Evolutionary conservation across 352 stramenopile genomes (phyloP), one percentile per base, ranked within the genome.

Genomic region (Phytophthora constricta): DNA sequence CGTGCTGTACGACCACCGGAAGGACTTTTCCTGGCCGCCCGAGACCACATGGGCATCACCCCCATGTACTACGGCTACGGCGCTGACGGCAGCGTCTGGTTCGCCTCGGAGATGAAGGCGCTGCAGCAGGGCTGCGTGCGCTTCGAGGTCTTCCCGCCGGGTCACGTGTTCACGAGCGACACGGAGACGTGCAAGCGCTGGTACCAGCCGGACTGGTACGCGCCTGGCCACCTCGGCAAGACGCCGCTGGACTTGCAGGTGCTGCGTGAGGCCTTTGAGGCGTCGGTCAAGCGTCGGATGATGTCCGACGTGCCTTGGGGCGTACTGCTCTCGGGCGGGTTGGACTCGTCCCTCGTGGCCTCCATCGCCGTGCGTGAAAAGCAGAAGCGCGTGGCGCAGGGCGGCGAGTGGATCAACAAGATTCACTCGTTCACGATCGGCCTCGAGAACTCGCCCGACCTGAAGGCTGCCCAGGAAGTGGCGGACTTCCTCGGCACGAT

Each of bases 231-330:
- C 64, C 62, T 96, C 17, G 85, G 86, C 52, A 69, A 65, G 50
- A 81, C 64, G 23, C 81, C 79, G 22, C 66, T 95, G 20, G 87
- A 97, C 62, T 75, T 96, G 7, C 67, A 46, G 27, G 68, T 83
- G 56, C 80, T 99, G 16, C 87, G 96, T 23, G 66, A 92, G 33
- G 82, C 93, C 13, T 99, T 99, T 70, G 96, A 98, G 71, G 88
- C 89, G 34, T 82, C 97, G 5, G 97, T 99, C 20, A 97, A 92
- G 65, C 85, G 96, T 52, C 90, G 97, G 55, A 99, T 99, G 96
- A 99, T 99, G 97, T 97, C 96, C 13, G 98, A 99, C 68, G 97
- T 99, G 26, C 97, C 97, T 27, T 99, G 97, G 97, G 98, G 98
- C 57, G 97, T 99, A 33, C 78, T 99, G 61, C 92, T 99, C 17